These are phyloP conservation scores for Annona squamosa DNA, from an alignment of 164 flowering plant genomes.

Conservation along the genomic window DNA sequence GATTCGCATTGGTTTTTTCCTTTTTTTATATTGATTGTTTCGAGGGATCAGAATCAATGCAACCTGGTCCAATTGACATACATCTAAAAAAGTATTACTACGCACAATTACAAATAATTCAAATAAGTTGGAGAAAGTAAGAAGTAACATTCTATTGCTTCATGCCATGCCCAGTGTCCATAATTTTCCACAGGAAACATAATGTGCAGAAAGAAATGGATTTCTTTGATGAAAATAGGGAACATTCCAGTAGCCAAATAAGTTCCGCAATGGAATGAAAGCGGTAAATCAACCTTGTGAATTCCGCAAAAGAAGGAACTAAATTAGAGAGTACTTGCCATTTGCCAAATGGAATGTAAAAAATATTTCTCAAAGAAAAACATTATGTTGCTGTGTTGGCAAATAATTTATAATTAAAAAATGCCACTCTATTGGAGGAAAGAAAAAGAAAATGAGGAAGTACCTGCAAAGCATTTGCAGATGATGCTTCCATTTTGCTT, in stretches of 20 bases:
- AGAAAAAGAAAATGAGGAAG: slow-evolving; percentile 1
- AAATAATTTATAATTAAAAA: neutral
- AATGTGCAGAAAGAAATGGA: slow-evolving; percentile 5
- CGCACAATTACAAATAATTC: neutral
- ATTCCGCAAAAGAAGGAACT: neutral
- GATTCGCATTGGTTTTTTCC: too few species aligned
- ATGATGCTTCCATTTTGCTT: slow-evolving; percentile 27
- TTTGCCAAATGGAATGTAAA: neutral
- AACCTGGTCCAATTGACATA: neutral
- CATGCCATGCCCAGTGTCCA: neutral
- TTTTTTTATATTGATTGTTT: too few species aligned
- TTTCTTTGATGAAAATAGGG: slow-evolving; percentile 19
- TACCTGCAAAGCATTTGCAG: slow-evolving; percentile 63
- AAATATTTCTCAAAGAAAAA: neutral
- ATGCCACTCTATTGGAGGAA: neutral
- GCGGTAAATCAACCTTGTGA: neutral
- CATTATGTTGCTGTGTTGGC: neutral
- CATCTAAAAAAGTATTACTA: neutral
- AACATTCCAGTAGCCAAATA: slow-evolving; percentile 21
- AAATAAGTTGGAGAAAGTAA: neutral
- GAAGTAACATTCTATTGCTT: neutral
- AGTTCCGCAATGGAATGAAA: neutral
- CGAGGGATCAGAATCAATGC: neutral
- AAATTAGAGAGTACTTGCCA: neutral
- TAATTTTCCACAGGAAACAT: neutral